Evolutionary conservation across 2,329 filamentous ascomycete genomes (phyloP), one percentile per base, ranked within the genome.

Genomic region (Metarhizium album): DNA sequence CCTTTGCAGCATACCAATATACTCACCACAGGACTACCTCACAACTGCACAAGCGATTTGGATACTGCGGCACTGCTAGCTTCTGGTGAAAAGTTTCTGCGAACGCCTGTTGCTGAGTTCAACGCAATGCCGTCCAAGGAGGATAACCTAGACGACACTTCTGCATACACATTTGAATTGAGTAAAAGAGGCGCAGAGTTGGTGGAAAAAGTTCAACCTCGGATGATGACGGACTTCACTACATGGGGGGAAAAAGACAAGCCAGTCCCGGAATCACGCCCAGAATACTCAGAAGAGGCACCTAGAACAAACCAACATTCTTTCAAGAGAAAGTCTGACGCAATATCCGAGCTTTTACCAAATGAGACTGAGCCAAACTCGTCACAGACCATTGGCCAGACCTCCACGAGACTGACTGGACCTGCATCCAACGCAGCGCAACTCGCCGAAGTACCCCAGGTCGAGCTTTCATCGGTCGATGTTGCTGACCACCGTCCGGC

Each of bases 11-110:
- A 24, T 9, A 13, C 27, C 37, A 47, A 29, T 20, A 3, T 45
- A n/a, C 23, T 43, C 16, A 38, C 11, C 33, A 5, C 33, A 4
- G 14, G 33, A 35, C 33, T 35, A n/a, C 23, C 42, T 22, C 16
- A n/a, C 8, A 45, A 27, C 11, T 53, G 52, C 29, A 42, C 42
- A 18, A 29, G 20, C 35, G 14, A 46, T 49, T 42, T 37, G 14
- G 29, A 47, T 47, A 57, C 57, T 8, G 51, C 50, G 22, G 47
- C 52, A 8, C 63, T 64, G 56, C 57, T 60, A 23, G 47, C 54
- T 3, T 64, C 66, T 13, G 67, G 66, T 13, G 58, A 61, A 3
- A 57, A 58, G 18, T 70, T 71, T 46, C 58, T 70, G 11, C 62
- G 65, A 29, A 52, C 58, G 0, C 58, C 58, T 5, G 43, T 47